Evolutionary conservation across 169 alveolate species (phyloP), one percentile per base, ranked within the genome.

Genomic region (Plasmodium vivax): DNA sequence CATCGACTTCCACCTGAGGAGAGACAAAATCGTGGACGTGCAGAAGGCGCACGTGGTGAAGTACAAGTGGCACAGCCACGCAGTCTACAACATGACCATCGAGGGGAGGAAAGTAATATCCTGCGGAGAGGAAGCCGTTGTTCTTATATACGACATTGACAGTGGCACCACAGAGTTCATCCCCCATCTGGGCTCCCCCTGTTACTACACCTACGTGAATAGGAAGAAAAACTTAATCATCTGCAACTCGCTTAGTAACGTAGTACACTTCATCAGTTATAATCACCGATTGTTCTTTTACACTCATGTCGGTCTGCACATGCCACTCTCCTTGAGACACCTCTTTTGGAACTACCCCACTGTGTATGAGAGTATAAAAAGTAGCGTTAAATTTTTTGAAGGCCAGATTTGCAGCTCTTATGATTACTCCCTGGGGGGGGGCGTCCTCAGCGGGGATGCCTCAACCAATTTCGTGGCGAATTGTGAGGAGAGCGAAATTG

Each of bases 21-120:
- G 19, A 14, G 41, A 85, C 7, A 73, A 74, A 27, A 54, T 85
- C 6, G 68, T 85, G 23, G 71, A 75, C 58, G 27, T 56, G 16
- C 85, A 85, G 8, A 75, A 75, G 81, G 19, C 68, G 6, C 58
- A 85, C 23, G 19, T 51, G 0, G 58, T 74, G 43, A 85, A 51
- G 68, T 85, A 85, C 68, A 85, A 75, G 30, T 85, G 93, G 93
- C 93, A 85, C 71, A 75, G 87, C 12, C 93, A 85, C 34, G 56
- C 93, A 32, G 93, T 85, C 2, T 85, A 85, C 51, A 54, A 85
- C 16, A 51, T 85, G 54, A 56, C 77, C 36, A 74, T 77, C 23
- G 87, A 85, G 1, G 81, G 51, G 1, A 75, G 45, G 23, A 85
- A 75, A 85, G 54, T 85, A 3, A 75, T 75, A 9, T 74, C 93